Base-by-base conservation (phyloP, 148 eudicot genomes). In the Drosera capensis region DNA sequence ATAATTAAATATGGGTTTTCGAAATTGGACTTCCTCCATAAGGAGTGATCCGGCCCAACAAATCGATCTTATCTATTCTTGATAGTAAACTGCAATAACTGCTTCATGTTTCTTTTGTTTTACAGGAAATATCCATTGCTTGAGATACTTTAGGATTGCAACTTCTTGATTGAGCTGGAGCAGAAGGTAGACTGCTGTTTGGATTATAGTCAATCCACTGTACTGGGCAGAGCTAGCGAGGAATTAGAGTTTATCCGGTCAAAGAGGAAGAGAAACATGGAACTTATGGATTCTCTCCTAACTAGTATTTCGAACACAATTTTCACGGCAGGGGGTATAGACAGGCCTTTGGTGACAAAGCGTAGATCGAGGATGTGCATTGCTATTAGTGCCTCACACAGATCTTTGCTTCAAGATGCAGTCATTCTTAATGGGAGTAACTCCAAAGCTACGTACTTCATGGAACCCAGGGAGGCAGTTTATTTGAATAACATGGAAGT, bases 311-410 rank as follows among this genome's bases (percentile, higher is more conserved):
- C 95, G 3, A 38, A 57, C 51, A 42, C 40, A 46, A 69, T 88
- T 40, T 84, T 71, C 66, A 86, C 55, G 58, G 83, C 73, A 48
- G 97, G 97, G 34, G 97, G 97, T 25, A 80, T 80, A 51, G 95
- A 84, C 52, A 63, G 60, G 29, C 93, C 97, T 12, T 25, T 88
- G 50, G 71, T 88, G 29, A 88, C 97, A 13, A 75, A 62, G 39
- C 94, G 97, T 23, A 72, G 97, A 53, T 88, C 95, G 41, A 80
- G 97, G 43, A 77, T 88, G 97, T 88, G 97, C 68, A 78, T 88
- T 57, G 95, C 72, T 49, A 58, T 88, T 48, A 78, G 78, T 63
- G 70, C 84, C 40, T 71, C 86, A 8, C 95, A 62, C 44, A 75
- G 70, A 66, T 68, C 74, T 19, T 73, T 88, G 62, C 79, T 88